Evolutionary conservation across 306 rosid species (phyloP), one percentile per base, ranked within the genome.

Genomic region (Dryas drummondii): DNA sequence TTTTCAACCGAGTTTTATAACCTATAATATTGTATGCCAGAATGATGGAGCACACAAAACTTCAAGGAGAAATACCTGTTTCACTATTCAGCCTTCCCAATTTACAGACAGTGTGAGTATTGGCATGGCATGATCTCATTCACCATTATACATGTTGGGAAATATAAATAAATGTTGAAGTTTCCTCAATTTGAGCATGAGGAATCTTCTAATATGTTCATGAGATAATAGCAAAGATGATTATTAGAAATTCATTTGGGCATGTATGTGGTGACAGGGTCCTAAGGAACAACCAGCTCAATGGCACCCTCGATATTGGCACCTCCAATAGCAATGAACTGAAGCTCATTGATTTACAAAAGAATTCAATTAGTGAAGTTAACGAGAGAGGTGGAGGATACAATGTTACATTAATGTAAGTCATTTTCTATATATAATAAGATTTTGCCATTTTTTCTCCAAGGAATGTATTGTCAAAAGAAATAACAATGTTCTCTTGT

Each of bases 101-200:
- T 62, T 51, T 91, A 63, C 84, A 87, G 81, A 80, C 85, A 42
- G 89, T 87, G 96, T 91, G 62, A 87, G 93, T 85, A 52, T 55
- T 37, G 10, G 1, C 37, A 27, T 27, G 37, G 37, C 37, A 27
- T 27, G 37, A 27, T 27, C 37, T 27, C 37, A 2, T 27, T 27
- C 37, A 27, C 37, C 37, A 27, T 27, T 27, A 27, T 27, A 27
- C 37, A 27, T 1, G 37, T 27, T 27, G 37, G 37, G 37, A 27
- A 27, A 27, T 27, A 27, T 27, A 27, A 27, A 27, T 27, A 27
- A 27, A 27, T 27, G 37, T 27, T 27, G 37, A 27, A 27, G 37
- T 27, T 27, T 27, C 2, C 37, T 1, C 37, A 27, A 27, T 27
- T 27, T 27, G 37, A 27, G 37, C 1, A 27, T 27, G 37, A 27